Percentiles rank a stretch among this genome's conserved stretches.
phyloP scores from a whole-genome alignment of 2,329 filamentous ascomycete genomes.

The Aschersonia sp. region DNA sequence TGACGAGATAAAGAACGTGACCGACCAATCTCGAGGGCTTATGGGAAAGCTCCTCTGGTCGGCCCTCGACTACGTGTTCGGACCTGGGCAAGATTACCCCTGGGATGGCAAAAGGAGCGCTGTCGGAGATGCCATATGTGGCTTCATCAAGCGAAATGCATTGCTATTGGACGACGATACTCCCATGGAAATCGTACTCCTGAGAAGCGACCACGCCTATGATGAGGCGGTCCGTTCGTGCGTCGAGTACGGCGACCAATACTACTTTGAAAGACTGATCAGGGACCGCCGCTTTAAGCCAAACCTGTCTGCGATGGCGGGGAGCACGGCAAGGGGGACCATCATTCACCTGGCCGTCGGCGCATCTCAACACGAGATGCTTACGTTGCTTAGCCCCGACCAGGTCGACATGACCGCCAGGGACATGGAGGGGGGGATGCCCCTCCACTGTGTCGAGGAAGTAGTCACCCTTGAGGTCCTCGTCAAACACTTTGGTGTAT shows the following conservation, averaged over 20 bases:
- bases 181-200: conserved; percentile 1
- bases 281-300: conserved; percentile 17
- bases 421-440: conserved; percentile 17
- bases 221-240: background rate
- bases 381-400: conserved; percentile 13
- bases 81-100: background rate
- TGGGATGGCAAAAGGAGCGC: conserved; percentile 1
- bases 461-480: conserved; percentile 11
- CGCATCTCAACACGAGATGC: conserved; percentile 10
- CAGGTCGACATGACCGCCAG: conserved; percentile 13
- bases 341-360: conserved; percentile 18
- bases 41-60: background rate
- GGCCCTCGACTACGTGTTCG: conserved; percentile 1
- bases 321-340: conserved; percentile 7
- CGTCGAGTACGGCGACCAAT: conserved; percentile 9
- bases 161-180: conserved; percentile 5
- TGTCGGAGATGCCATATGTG: background rate
- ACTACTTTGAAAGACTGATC: conserved; percentile 14
- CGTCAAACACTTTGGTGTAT: conserved; percentile 10
- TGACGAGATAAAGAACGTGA: background rate
- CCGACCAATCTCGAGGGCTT: background rate
- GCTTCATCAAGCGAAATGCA: conserved; percentile 1
- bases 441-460: conserved; percentile 19
- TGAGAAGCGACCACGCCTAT: conserved; percentile 9
- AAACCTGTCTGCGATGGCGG: conserved; percentile 7